Evolutionary conservation across 202 grass and related monocot species (phyloP), one percentile per base, ranked within the genome.

Genomic region (Brachypodium distachyon): DNA sequence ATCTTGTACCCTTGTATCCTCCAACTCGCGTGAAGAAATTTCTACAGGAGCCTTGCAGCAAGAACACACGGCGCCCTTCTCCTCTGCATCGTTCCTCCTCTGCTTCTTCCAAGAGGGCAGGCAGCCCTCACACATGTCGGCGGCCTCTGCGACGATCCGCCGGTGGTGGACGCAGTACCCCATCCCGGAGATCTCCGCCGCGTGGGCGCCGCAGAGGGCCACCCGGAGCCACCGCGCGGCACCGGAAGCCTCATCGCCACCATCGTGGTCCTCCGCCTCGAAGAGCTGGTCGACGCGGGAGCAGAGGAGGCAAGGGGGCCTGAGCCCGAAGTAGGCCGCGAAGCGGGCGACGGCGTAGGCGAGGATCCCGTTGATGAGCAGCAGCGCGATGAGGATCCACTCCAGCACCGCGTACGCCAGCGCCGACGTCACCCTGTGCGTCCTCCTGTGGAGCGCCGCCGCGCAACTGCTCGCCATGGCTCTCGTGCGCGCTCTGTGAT

Each of bases 311-410:
- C 96, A 99, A 42, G 90, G 90, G 39, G 87, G 83, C 63, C 42
- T 47, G 58, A 99, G 81, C 6, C 86, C 76, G 72, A 99, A 99
- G 85, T 87, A 96, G 60, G 82, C 84, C 0, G 90, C 96, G 78
- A 96, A 96, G 54, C 83, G 84, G 60, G 87, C 82, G 92, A 91
- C 81, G 85, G 91, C 75, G 69, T 93, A 92, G 75, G 92, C 73
- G 76, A 99, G 86, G 23, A 93, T 40, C 5, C 96, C 96, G 75
- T 96, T 90, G 81, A 93, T 49, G 9, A 99, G 90, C 66, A 99
- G 87, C 68, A 99, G 86, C 63, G 78, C 71, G 66, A 99, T 99
- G 66, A 99, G 81, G 81, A 86, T 86, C 96, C 90, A 99, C 84
- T 99, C 96, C 38, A 99, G 87, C 39, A 86, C 80, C 34, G 90